A percentile compares a stretch with the other conserved stretches of the same genome.
Conservation (phyloP, 106 monocot species). For the Dendrobium nobile region DNA sequence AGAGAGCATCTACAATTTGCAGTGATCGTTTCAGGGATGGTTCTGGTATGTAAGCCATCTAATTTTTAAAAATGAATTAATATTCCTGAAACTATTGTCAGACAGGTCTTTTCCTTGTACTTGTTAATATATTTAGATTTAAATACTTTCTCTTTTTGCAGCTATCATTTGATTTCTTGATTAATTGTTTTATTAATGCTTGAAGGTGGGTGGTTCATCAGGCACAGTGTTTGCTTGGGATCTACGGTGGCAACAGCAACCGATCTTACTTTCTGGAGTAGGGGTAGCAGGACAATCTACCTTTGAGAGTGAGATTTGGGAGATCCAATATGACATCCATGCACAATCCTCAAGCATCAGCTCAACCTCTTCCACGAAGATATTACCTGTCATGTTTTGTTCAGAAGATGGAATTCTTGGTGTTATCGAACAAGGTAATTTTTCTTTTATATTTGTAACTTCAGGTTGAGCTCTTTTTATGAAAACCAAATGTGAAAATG, state of each 20-base stretch:
- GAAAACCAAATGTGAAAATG: neutral
- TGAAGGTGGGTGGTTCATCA: slow-evolving; percentile 81
- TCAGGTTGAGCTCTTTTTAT: neutral
- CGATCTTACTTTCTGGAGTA: slow-evolving; percentile 64
- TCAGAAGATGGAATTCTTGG: slow-evolving; percentile 93
- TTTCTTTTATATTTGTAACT: neutral
- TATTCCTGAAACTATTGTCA: neutral
- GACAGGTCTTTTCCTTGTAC: neutral
- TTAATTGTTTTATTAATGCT: slow-evolving; percentile 10
- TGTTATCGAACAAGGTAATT: slow-evolving; percentile 71
- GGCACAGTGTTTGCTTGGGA: slow-evolving; percentile 97
- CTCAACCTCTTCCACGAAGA: slow-evolving; percentile 42
- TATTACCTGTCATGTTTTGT: slow-evolving; percentile 82
- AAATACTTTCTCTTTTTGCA: neutral
- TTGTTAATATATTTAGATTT: neutral
- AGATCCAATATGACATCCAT: slow-evolving; percentile 74
- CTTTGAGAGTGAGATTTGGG: slow-evolving; percentile 94
- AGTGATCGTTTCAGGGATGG: too few relatives aligned
- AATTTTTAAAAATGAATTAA: too few relatives aligned
- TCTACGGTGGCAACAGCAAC: slow-evolving; percentile 73
- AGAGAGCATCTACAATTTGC: too few relatives aligned
- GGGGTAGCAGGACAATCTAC: slow-evolving; percentile 27
- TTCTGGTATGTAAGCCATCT: too few relatives aligned
- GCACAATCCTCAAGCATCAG: slow-evolving; percentile 35
- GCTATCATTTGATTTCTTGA: neutral